These are phyloP conservation scores for Erodium chrysanthum DNA, from an alignment of 441 rosid genomes.

Conservation along the genomic window DNA sequence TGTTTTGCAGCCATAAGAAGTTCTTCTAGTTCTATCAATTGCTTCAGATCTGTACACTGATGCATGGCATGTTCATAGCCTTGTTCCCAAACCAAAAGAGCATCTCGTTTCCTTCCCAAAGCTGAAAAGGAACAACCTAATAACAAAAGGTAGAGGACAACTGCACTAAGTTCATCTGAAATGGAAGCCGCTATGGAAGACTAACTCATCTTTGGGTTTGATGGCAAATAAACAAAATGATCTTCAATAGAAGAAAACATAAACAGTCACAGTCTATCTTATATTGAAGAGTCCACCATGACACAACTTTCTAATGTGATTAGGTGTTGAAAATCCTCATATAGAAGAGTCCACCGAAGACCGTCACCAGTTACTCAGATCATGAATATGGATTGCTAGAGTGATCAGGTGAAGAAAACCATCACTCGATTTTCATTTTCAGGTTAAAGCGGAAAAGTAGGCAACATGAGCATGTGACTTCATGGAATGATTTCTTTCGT, in stretches of 20 bases:
- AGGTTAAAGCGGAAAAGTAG: neutral
- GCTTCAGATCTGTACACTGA: slow-evolving; percentile 82
- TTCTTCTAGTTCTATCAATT: slow-evolving; percentile 79
- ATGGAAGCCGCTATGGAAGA: slow-evolving; percentile 4
- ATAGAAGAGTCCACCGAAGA: neutral
- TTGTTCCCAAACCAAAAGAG: slow-evolving; percentile 65
- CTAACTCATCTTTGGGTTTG: neutral
- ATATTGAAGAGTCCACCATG: neutral
- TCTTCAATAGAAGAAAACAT: neutral
- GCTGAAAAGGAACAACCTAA: slow-evolving; percentile 73
- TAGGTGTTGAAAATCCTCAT: neutral
- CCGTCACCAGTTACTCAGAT: slow-evolving; percentile 4
- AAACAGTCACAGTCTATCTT: slow-evolving; percentile 7
- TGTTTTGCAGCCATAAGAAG: slow-evolving; percentile 45
- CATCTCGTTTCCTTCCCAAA: slow-evolving; percentile 74
- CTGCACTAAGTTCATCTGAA: slow-evolving; percentile 21
- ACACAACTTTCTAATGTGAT: neutral
- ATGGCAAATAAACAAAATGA: neutral
- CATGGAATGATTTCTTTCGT: neutral
- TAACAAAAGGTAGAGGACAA: slow-evolving; percentile 14
- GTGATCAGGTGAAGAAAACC: neutral
- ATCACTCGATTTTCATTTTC: neutral
- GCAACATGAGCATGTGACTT: neutral
- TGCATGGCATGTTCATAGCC: slow-evolving; percentile 55
- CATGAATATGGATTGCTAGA: neutral